A percentile compares a stretch with the other conserved stretches of the same genome.
Evolutionary conservation across 2,329 filamentous ascomycete species (phyloP).

Genomic region (Cytospora paraplurivora): DNA sequence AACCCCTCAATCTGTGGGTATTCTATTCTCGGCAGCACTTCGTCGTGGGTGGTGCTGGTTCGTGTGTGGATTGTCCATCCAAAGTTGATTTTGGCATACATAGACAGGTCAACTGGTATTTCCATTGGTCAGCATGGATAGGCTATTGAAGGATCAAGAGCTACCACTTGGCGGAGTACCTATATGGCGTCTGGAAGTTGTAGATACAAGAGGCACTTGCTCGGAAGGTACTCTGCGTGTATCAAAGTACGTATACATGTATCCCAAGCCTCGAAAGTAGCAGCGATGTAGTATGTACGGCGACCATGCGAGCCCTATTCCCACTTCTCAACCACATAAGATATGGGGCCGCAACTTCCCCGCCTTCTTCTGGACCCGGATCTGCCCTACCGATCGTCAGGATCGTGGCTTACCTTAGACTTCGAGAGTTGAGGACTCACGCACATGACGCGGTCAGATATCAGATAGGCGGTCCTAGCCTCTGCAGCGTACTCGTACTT

Average conservation of each 20-base stretch:
- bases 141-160: not conserved
- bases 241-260: constrained; percentile 2
- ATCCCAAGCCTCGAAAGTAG: not conserved
- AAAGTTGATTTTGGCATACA: not conserved
- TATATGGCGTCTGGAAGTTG: not conserved
- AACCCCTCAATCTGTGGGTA: not conserved
- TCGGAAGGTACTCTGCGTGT: not conserved
- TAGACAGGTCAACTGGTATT: too few species aligned
- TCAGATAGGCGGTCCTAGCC: not conserved
- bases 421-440: constrained; percentile 7
- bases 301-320: constrained; percentile 12
- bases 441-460: not conserved
- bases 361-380: constrained; percentile 3
- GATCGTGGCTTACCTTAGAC: constrained; percentile 14
- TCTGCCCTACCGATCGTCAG: constrained; percentile 1
- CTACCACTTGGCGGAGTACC: not conserved
- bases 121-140: not conserved
- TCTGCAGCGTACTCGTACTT: constrained; percentile 5
- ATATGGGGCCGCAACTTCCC: constrained; percentile 1
- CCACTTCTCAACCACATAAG: not conserved
- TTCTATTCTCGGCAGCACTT: not conserved
- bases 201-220: not conserved
- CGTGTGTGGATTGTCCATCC: not conserved
- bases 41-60: not conserved
- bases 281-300: constrained; percentile 10